A percentile compares a stretch with the other conserved stretches of the same genome.
These are phyloP conservation scores for Blastomyces silverae DNA, from an alignment of 2,329 filamentous ascomycete species.

Conservation along the genomic window DNA sequence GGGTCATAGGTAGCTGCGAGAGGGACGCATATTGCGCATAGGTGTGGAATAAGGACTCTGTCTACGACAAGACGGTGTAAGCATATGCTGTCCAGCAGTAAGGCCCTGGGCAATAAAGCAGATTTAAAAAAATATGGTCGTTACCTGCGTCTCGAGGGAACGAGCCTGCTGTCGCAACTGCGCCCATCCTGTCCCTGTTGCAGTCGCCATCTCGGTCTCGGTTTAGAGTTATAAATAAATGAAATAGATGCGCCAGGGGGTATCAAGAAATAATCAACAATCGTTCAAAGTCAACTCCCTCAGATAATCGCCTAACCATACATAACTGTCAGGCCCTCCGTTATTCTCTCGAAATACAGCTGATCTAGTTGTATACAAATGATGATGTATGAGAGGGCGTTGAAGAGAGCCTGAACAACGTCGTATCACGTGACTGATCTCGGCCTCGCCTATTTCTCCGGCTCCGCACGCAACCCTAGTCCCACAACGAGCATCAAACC, in stretches of 20 bases:
- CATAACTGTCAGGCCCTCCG: neutral
- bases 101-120: neutral
- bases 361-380: neutral
- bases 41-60: slow-evolving; percentile 61
- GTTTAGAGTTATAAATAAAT: neutral
- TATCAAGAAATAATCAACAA: slow-evolving; percentile 2
- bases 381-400: neutral
- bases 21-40: slow-evolving; percentile 88
- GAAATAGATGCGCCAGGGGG: neutral
- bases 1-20: slow-evolving; percentile 70
- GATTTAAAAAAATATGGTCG: slow-evolving; percentile 20
- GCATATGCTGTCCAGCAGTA: slow-evolving; percentile 1
- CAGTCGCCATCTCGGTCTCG: slow-evolving; percentile 44
- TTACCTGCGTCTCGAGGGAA: slow-evolving; percentile 80
- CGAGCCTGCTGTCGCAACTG: slow-evolving; percentile 90
- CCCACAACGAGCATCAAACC: slow-evolving; percentile 38
- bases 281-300: neutral
- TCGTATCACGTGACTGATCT: slow-evolving; percentile 20
- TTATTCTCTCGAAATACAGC: neutral
- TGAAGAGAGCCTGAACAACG: neutral
- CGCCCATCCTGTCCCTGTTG: slow-evolving; percentile 70
- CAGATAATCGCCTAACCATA: neutral
- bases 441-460: slow-evolving; percentile 28
- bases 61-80: slow-evolving; percentile 48
- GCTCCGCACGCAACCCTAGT: slow-evolving; percentile 40